Evolutionary conservation across 1,284 basidiomycete genomes (phyloP).

Genomic region (Microstroma glucosiphilum): DNA sequence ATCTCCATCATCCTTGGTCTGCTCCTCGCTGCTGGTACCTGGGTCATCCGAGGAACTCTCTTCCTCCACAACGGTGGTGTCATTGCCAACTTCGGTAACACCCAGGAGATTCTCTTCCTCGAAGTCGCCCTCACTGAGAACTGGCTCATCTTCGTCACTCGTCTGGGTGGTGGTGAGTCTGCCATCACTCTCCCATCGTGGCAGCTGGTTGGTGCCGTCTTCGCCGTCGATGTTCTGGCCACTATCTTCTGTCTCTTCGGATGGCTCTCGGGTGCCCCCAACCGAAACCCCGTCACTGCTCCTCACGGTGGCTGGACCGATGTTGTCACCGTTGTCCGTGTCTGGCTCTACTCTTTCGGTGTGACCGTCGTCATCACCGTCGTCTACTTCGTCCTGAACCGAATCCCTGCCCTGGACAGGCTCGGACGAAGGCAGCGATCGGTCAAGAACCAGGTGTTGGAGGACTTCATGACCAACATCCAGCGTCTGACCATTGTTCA

Average conservation of each 20-base stretch:
- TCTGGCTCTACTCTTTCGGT: conserved; percentile 57
- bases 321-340: conserved; percentile 57
- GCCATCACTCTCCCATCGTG: conserved; percentile 54
- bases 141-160: conserved; percentile 58
- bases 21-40: conserved; percentile 56
- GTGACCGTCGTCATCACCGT: conserved; percentile 56
- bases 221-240: conserved; percentile 57
- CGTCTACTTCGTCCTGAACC: conserved; percentile 53
- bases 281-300: conserved; percentile 51
- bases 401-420: conserved; percentile 54
- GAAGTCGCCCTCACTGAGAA: conserved; percentile 60
- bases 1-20: conserved; percentile 55
- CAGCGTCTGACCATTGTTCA: conserved; percentile 57
- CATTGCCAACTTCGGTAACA: conserved; percentile 57
- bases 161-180: conserved; percentile 47
- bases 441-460: conserved; percentile 54
- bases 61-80: conserved; percentile 56
- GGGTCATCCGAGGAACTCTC: conserved; percentile 57
- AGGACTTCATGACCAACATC: conserved; percentile 57
- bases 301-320: conserved; percentile 53
- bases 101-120: conserved; percentile 58
- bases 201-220: conserved; percentile 56
- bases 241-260: conserved; percentile 57
- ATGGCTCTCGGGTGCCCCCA: conserved; percentile 56
- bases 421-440: conserved; percentile 55